Evolutionary conservation across 1,284 basidiomycete genomes (phyloP), one percentile per base, ranked within the genome.

Genomic region (Malassezia sympodialis): DNA sequence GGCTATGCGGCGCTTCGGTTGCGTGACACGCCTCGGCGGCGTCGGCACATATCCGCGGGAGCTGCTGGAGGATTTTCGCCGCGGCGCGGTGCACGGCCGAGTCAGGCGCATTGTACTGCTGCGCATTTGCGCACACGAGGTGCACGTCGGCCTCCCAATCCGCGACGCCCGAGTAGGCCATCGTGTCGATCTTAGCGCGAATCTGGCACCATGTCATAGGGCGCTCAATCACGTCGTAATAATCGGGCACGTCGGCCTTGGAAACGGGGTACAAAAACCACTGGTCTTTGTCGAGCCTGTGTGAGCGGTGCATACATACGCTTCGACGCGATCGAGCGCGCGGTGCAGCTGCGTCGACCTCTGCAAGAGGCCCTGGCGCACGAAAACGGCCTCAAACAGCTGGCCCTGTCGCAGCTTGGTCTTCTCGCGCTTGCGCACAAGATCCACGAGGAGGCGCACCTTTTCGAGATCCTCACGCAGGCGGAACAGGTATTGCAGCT

Each of bases 121-220:
- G 83, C 0, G 91, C 91, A 67, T 98, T 99, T 60, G 83, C 79
- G 14, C 90, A 73, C 4, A 96, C 87, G 17, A 94, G 83, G 41
- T 82, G 73, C 37, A 96, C 76, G 69, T 98, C 91, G 48, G 82
- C 79, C 88, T 94, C 56, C 77, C 98, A 90, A 4, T 82, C 78
- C 19, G 82, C 78, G 0, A 87, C 73, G 66, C 85, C 82, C 76
- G 82, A 81, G 75, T 98, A 98, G 58, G 82, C 79, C 54, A 87
- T 84, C 41, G 79, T 77, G 49, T 89, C 84, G 27, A 98, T 57
- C 27, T 61, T 61, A 11, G 53, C 56, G 24, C 55, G 47, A 59
- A 99, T 94, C 37, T 78, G 79, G 17, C 79, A 78, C 88, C 90
- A 96, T 62, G 84, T 84, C 87, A 96, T 96, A 0, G 93, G 93